Percentiles rank a stretch among this genome's conserved stretches.
Evolutionary conservation across 2,329 filamentous ascomycete genomes (phyloP).

Genomic region (Apiospora saccharicola): DNA sequence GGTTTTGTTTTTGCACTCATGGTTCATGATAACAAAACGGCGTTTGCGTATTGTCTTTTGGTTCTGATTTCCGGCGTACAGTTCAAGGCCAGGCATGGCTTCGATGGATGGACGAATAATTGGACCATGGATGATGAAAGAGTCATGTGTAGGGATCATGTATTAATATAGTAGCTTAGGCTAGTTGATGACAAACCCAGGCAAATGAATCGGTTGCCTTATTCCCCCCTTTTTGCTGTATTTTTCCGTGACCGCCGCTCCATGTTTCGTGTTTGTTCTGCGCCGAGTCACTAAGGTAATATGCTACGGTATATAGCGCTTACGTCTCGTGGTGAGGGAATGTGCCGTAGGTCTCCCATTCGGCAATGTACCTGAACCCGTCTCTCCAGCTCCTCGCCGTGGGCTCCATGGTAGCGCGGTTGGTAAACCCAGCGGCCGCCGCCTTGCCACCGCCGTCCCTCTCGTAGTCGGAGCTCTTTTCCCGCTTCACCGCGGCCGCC

Average conservation of each 20-base stretch:
- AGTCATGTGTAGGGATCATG: neutral
- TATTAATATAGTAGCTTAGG: constrained; percentile 21
- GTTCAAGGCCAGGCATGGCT: neutral
- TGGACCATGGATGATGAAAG: neutral
- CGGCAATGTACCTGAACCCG: constrained; percentile 1
- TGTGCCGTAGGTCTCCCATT: constrained; percentile 18
- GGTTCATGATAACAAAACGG: constrained; percentile 10
- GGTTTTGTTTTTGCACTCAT: neutral
- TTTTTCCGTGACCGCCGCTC: neutral
- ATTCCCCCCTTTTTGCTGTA: neutral
- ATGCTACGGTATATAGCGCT: neutral
- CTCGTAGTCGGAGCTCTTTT: constrained; percentile 3
- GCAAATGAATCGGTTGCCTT: neutral
- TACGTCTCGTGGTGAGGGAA: neutral
- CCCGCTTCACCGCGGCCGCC: neutral
- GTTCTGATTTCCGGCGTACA: constrained; percentile 10
- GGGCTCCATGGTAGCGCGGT: constrained; percentile 12
- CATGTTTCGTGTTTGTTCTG: neutral
- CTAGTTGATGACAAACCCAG: neutral
- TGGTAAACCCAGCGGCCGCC: neutral
- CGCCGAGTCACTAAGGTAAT: no score
- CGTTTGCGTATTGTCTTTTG: constrained; percentile 3
- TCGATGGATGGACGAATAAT: constrained; percentile 15
- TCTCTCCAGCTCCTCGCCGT: constrained; percentile 16
- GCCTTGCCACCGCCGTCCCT: neutral